Conservation (phyloP, 495 filamentous ascomycete species). For the Xylaria grammica region DNA sequence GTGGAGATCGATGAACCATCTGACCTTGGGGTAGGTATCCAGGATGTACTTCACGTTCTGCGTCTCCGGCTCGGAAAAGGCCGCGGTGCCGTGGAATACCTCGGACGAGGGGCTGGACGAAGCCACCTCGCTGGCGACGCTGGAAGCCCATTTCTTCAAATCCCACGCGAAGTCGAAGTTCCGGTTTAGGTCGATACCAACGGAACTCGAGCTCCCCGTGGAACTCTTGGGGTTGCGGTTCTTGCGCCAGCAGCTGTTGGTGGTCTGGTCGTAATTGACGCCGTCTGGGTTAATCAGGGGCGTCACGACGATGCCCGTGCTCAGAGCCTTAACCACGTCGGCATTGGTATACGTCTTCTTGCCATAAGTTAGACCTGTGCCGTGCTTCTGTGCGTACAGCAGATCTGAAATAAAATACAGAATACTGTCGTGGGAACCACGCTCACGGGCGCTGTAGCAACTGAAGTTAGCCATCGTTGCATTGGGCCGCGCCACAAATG, state of each 20-base stretch:
- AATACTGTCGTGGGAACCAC: constrained; percentile 41
- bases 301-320: constrained; percentile 45
- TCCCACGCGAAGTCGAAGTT: constrained; percentile 49
- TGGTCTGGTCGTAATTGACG: constrained; percentile 42
- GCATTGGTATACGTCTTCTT: constrained; percentile 43
- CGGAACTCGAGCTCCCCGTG: constrained; percentile 16
- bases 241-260: constrained; percentile 46
- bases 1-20: constrained; percentile 53
- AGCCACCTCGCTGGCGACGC: constrained; percentile 27
- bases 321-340: constrained; percentile 43
- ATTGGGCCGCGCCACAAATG: not conserved
- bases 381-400: constrained; percentile 41
- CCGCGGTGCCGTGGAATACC: constrained; percentile 38
- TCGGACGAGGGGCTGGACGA: constrained; percentile 37
- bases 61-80: constrained; percentile 47
- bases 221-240: constrained; percentile 42
- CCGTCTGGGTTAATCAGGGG: constrained; percentile 50
- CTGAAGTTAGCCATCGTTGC: not conserved
- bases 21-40: constrained; percentile 43
- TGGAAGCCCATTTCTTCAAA: constrained; percentile 38
- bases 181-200: constrained; percentile 48
- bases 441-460: constrained; percentile 35
- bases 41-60: constrained; percentile 42
- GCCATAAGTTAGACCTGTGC: constrained; percentile 46
- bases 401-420: constrained; percentile 46